Evolutionary conservation across 768 basidiomycete species (phyloP).

Genomic region (Myochromella boudieri): DNA sequence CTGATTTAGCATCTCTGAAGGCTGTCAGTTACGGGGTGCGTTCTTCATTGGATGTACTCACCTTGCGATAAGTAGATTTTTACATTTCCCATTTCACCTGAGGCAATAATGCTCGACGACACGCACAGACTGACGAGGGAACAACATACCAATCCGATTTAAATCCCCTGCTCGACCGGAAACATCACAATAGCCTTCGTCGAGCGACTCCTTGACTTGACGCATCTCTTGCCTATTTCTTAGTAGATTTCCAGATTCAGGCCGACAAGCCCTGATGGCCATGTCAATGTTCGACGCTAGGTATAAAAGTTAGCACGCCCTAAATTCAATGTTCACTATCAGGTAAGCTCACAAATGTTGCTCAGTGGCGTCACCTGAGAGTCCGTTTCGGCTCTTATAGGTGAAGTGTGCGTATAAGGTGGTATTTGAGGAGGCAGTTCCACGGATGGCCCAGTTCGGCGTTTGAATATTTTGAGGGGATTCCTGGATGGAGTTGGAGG

Average conservation of each 20-base stretch:
- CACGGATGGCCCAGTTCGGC: slow-evolving; percentile 9
- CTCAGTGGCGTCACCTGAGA: slow-evolving; percentile 36
- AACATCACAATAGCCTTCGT: slow-evolving; percentile 82
- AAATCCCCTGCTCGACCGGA: slow-evolving; percentile 65
- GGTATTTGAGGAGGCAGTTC: slow-evolving; percentile 17
- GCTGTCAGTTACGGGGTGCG: not conserved
- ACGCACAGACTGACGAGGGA: no score
- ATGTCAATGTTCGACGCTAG: slow-evolving; percentile 65
- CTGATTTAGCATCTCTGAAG: slow-evolving; percentile 56
- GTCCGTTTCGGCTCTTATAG: slow-evolving; percentile 11
- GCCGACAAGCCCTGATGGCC: slow-evolving; percentile 71
- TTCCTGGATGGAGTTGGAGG: slow-evolving; percentile 11
- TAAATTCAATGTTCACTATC: not conserved
- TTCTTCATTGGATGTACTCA: slow-evolving; percentile 23
- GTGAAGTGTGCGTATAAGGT: slow-evolving; percentile 10
- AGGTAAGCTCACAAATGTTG: slow-evolving; percentile 37
- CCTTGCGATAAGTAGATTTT: slow-evolving; percentile 68
- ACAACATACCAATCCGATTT: slow-evolving; percentile 57
- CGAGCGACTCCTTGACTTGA: slow-evolving; percentile 68
- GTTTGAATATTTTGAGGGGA: slow-evolving; percentile 7
- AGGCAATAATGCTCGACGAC: slow-evolving; percentile 2
- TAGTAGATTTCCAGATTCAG: slow-evolving; percentile 62
- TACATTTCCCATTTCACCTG: slow-evolving; percentile 61
- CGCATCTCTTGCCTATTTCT: slow-evolving; percentile 69
- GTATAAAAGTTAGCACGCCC: slow-evolving; percentile 16